These are phyloP conservation scores for Aegilops speltoides DNA, from an alignment of 176 grass and related monocot genomes.

Conservation along the genomic window DNA sequence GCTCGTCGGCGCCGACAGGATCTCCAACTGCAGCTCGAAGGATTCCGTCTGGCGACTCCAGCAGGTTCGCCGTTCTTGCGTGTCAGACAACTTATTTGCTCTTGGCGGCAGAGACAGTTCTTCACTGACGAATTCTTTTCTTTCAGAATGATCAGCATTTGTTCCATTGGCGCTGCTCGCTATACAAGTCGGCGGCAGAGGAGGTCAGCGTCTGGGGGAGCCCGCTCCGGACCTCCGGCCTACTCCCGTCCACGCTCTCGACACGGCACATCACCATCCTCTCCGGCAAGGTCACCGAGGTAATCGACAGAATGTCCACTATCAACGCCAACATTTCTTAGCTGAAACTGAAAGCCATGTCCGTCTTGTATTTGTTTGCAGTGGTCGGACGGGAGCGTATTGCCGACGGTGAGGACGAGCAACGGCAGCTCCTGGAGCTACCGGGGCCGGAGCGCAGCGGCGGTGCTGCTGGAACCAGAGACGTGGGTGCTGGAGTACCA, in stretches of 20 bases:
- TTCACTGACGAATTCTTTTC: not conserved
- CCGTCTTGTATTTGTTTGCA: constrained; percentile 28
- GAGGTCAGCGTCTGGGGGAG: constrained; percentile 88
- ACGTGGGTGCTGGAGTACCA: constrained; percentile 92
- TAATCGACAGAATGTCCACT: constrained; percentile 25
- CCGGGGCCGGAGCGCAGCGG: constrained; percentile 30
- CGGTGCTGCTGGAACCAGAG: constrained; percentile 54
- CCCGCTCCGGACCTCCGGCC: constrained; percentile 62
- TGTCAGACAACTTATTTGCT: not conserved
- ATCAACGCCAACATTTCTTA: not conserved
- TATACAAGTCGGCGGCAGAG: constrained; percentile 77
- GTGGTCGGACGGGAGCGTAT: constrained; percentile 67
- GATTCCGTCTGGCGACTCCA: constrained; percentile 70
- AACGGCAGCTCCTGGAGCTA: constrained; percentile 72
- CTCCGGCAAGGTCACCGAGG: constrained; percentile 82
- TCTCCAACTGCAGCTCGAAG: constrained; percentile 57
- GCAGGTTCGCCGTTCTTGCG: constrained; percentile 48
- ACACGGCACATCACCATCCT: constrained; percentile 62
- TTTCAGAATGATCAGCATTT: constrained; percentile 51
- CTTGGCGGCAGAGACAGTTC: not conserved
- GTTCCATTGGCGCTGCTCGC: constrained; percentile 85
- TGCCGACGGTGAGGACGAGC: constrained; percentile 47
- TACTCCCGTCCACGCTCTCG: constrained; percentile 49
- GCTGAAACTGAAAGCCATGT: not conserved
- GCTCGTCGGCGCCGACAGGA: constrained; percentile 28